Evolutionary conservation across 1,284 basidiomycete species (phyloP).

Genomic region (Macrocystidia cucumis): DNA sequence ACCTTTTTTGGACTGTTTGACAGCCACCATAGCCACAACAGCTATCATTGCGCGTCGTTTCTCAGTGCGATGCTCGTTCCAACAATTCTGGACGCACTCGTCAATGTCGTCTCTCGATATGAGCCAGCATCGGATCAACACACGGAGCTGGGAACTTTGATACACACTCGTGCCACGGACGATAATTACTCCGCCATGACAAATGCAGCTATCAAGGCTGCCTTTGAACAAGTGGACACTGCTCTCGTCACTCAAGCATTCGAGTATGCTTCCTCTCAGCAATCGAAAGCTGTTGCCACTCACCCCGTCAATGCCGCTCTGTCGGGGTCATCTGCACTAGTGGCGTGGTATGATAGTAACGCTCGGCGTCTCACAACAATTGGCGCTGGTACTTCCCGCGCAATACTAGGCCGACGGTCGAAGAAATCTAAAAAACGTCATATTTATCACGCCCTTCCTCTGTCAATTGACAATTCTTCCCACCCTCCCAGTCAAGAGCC

Average conservation of each 20-base stretch:
- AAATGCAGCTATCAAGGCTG: slow-evolving; percentile 17
- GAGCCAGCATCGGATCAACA: slow-evolving; percentile 5
- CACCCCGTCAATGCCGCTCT: slow-evolving; percentile 13
- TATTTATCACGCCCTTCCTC: slow-evolving; percentile 42
- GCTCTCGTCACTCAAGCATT: slow-evolving; percentile 16
- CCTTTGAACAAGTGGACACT: slow-evolving; percentile 20
- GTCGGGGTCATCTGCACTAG: slow-evolving; percentile 24
- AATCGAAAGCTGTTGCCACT: slow-evolving; percentile 10
- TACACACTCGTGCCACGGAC: background rate
- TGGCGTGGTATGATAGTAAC: slow-evolving; percentile 39
- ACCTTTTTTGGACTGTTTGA: slow-evolving; percentile 8
- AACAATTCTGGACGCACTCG: slow-evolving; percentile 2
- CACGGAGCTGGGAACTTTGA: slow-evolving; percentile 8
- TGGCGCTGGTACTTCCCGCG: slow-evolving; percentile 53
- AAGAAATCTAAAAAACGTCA: slow-evolving; percentile 19
- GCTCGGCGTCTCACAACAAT: slow-evolving; percentile 36
- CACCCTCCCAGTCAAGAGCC: slow-evolving; percentile 20
- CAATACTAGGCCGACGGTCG: slow-evolving; percentile 45
- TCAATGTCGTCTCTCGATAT: slow-evolving; percentile 1
- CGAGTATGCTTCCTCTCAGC: slow-evolving; percentile 11
- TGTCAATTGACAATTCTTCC: slow-evolving; percentile 47
- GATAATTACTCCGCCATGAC: slow-evolving; percentile 13
- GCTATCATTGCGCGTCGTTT: no score
- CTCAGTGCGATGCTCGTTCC: slow-evolving; percentile 2
- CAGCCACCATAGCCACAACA: slow-evolving; percentile 6